phyloP scores from a whole-genome alignment of 2,329 filamentous ascomycete species.

The Lachnellula hyalina region DNA sequence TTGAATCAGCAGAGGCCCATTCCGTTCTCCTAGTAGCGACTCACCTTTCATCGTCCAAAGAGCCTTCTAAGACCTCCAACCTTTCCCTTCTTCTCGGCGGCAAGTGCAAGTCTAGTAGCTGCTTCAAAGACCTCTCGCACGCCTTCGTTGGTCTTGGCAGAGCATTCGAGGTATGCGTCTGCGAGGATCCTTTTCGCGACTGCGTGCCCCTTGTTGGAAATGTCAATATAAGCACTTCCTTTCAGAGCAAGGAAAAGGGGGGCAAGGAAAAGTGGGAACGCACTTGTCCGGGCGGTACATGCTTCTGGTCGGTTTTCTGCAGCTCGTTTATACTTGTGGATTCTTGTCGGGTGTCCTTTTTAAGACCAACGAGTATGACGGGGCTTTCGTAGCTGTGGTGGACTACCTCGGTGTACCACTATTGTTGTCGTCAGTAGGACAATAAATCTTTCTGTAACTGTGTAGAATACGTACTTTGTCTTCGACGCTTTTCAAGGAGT shows the following conservation, averaged over 20 bases:
- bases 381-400: conserved; percentile 99
- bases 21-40: too few species aligned
- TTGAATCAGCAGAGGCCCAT: too few species aligned
- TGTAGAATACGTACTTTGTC: conserved; percentile 73
- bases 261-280: conserved; percentile 31
- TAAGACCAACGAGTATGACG: conserved; percentile 98
- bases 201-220: conserved; percentile 71
- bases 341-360: conserved; percentile 98
- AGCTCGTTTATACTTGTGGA: conserved; percentile 98
- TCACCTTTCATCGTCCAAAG: too few species aligned
- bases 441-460: conserved; percentile 14
- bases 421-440: conserved; percentile 40
- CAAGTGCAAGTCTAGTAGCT: conserved; percentile 86
- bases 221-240: conserved; percentile 13
- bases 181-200: conserved; percentile 90
- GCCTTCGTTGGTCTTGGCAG: conserved; percentile 98
- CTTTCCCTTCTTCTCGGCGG: conserved; percentile 60
- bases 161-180: conserved; percentile 99
- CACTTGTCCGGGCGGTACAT: conserved; percentile 95
- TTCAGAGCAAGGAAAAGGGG: neutral
- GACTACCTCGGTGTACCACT: conserved; percentile 99
- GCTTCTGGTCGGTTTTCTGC: conserved; percentile 98
- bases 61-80: too few species aligned
- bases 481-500: conserved; percentile 99
- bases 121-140: conserved; percentile 99